Base-by-base conservation (phyloP, 129 eudicot species). In the Escallonia rubra region DNA sequence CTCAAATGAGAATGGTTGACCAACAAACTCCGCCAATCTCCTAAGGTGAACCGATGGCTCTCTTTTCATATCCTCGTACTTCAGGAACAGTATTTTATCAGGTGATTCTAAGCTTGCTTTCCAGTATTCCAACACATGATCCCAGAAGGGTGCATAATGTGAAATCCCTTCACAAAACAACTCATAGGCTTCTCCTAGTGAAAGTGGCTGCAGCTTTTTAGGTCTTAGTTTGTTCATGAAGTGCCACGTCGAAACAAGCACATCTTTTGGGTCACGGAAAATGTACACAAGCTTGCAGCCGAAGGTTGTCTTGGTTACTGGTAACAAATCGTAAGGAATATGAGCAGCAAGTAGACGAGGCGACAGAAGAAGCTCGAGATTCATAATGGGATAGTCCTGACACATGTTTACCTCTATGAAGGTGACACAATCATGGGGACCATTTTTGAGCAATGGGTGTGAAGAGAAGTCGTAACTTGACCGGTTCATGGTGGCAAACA, bases 361-460 rank as follows among this genome's bases (percentile, higher is more conserved):
- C n/a, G n/a, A n/a, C n/a, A n/a, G n/a, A 52, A 59, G 59, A n/a
- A 50, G n/a, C 8, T 2, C 5, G 59, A 79, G 59, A 23, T 68
- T 13, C 14, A 66, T 43, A 4, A 8, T 40, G 43, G 61, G 61
- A 1, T 57, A 53, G 60, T 15, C 42, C 7, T 53, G 51, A 45
- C 47, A 63, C 46, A 64, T 12, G 4, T 43, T 62, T 0, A 50
- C 38, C 59, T 79, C 88, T 6, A 76, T n/a, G 59, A 60, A 63
- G 0, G 79, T 74, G 49, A 81, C 82, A 69, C 75, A 75, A 2
- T 54, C 66, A 69, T 83, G 82, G 16, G 82, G 84, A 45, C 72
- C 75, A n/a, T 71, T 53, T 7, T 7, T 63, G 10, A 42, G 67
- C 13, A 82, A 59, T n/a, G 77, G 87, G 63, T 78, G 83, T 49